A percentile compares a stretch with the other conserved stretches of the same genome.
Conservation (phyloP, 345 rosid species). For the Gynandropsis gynandra region DNA sequence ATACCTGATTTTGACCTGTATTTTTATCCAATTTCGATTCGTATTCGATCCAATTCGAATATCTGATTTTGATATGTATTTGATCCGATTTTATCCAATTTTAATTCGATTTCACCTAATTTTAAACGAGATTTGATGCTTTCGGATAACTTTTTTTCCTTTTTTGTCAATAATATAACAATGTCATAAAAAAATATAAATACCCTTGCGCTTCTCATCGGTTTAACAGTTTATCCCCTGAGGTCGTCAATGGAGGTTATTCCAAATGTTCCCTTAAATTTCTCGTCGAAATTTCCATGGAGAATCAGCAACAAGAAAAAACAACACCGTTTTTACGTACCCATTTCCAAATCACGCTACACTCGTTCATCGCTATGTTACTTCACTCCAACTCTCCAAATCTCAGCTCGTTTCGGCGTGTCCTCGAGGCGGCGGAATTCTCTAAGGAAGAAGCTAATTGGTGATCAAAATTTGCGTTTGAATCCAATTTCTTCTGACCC, state of each 20-base stretch:
- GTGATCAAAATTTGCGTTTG: slow-evolving; percentile 48
- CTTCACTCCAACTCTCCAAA: slow-evolving; percentile 19
- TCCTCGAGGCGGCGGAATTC: slow-evolving; percentile 53
- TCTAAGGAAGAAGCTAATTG: slow-evolving; percentile 53
- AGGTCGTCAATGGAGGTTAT: slow-evolving; percentile 39
- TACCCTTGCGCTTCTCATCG: neutral
- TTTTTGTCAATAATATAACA: no score
- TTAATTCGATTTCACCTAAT: no score
- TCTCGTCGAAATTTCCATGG: slow-evolving; percentile 28
- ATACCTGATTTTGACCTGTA: no score
- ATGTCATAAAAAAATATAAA: no score
- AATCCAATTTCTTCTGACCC: slow-evolving; percentile 25
- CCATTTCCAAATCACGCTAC: slow-evolving; percentile 24
- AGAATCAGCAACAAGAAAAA: slow-evolving; percentile 20
- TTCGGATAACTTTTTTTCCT: no score
- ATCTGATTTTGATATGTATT: no score
- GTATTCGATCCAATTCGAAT: no score
- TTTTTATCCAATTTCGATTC: no score
- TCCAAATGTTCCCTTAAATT: slow-evolving; percentile 16
- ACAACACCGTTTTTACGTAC: slow-evolving; percentile 17
- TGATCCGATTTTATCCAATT: no score
- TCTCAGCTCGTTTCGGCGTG: slow-evolving; percentile 54
- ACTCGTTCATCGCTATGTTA: slow-evolving; percentile 18
- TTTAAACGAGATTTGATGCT: no score
- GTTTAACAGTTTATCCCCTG: slow-evolving; percentile 4